A percentile compares a stretch with the other conserved stretches of the same genome.
Conservation (phyloP, 176 grass and related monocot genomes). For the Phoenix roebelenii region DNA sequence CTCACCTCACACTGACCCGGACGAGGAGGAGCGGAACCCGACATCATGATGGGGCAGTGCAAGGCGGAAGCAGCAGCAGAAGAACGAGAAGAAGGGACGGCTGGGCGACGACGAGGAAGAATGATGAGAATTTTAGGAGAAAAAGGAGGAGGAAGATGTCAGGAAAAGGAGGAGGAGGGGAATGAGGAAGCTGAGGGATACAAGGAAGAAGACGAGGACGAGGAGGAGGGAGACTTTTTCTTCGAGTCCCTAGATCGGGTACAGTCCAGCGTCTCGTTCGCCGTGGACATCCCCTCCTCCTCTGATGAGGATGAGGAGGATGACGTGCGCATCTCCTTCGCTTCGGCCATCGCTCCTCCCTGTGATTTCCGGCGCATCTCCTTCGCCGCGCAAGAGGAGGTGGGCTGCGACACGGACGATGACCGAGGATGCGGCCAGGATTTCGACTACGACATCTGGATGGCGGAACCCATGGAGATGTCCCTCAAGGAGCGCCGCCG, state of each 20-base stretch:
- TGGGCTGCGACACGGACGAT: too few species aligned
- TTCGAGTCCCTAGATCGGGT: conserved; percentile 79
- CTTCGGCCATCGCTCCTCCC: conserved; percentile 45
- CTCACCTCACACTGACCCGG: too few species aligned
- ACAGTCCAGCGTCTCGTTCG: conserved; percentile 57
- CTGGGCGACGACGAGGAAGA: too few species aligned
- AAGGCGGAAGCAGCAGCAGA: too few species aligned
- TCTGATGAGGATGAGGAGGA: conserved; percentile 55
- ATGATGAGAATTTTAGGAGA: too few species aligned
- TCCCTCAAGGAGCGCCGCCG: conserved; percentile 78
- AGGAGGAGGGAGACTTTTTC: conserved; percentile 47
- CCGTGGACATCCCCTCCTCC: conserved; percentile 52
- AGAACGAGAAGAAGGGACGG: too few species aligned
- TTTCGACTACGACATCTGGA: conserved; percentile 68
- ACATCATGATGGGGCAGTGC: too few species aligned
- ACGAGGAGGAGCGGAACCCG: too few species aligned
- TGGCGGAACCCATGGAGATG: conserved; percentile 46
- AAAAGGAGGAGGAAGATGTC: too few species aligned
- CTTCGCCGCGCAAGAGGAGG: conserved; percentile 21
- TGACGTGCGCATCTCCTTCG: conserved; percentile 62
- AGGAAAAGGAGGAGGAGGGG: too few species aligned
- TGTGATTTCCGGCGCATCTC: conserved; percentile 39
- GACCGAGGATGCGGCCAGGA: neutral
- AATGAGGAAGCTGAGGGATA: neutral
- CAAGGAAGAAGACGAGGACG: conserved; percentile 5